Conservation (phyloP, 2,329 filamentous ascomycete species). For the Macrophomina pseudophaseolina region DNA sequence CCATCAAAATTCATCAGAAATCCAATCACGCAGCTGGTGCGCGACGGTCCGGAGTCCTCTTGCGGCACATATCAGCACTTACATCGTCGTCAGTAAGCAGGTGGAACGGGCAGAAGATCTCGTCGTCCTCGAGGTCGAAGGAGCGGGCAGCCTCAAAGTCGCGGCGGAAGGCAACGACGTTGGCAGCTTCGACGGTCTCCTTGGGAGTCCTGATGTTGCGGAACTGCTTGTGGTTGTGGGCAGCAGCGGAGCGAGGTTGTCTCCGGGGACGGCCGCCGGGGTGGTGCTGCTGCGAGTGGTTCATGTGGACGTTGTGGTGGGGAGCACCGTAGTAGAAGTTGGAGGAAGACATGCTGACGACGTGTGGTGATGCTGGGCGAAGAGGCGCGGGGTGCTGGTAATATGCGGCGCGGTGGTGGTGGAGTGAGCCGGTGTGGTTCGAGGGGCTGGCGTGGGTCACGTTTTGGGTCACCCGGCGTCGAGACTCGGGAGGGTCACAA, state of each 20-base stretch:
- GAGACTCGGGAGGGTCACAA: conserved; percentile 19
- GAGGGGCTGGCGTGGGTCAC: conserved; percentile 9
- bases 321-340: conserved; percentile 55
- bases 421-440: conserved; percentile 21
- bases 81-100: conserved; percentile 94
- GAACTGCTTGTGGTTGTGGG: conserved; percentile 88
- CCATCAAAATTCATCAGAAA: conserved; percentile 25
- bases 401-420: conserved; percentile 13
- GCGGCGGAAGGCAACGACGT: conserved; percentile 77
- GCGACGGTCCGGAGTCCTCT: background rate
- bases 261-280: conserved; percentile 85
- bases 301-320: conserved; percentile 56
- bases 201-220: conserved; percentile 85
- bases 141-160: conserved; percentile 91
- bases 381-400: conserved; percentile 7
- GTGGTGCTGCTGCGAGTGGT: conserved; percentile 72
- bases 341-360: conserved; percentile 22
- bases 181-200: conserved; percentile 79
- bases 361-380: background rate
- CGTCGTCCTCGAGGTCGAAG: conserved; percentile 94
- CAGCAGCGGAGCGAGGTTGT: conserved; percentile 77
- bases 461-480: conserved; percentile 22
- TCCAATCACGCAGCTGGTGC: background rate
- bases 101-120: conserved; percentile 88
- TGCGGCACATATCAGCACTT: conserved; percentile 42